Conservation (phyloP, 345 rosid genomes). For the Eucalyptus guilfoylei region DNA sequence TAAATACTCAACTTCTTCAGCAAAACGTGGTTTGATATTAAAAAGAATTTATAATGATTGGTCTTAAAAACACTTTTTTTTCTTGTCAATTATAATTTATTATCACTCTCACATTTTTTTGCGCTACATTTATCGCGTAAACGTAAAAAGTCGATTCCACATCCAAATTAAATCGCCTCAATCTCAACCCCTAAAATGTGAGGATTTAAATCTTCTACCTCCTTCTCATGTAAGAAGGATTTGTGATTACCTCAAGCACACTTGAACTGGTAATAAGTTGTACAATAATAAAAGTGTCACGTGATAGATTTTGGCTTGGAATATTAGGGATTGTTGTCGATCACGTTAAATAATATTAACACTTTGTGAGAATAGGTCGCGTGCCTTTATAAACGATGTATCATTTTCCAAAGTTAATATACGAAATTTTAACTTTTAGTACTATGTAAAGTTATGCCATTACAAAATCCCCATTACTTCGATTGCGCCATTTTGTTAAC, state of each 20-base stretch:
- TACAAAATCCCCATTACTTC: background rate
- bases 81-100: no score
- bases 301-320: background rate
- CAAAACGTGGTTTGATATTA: background rate
- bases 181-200: no score
- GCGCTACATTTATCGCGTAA: no score
- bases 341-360: background rate
- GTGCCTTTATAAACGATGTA: background rate
- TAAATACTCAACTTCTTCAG: background rate
- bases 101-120: no score
- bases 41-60: background rate
- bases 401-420: background rate
- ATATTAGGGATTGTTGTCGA: accelerated
- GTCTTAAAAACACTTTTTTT: no score
- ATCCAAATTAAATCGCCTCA: accelerated
- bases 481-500: background rate
- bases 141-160: accelerated
- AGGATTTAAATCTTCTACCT: accelerated
- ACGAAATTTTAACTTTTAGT: background rate
- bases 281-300: background rate
- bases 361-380: accelerated
- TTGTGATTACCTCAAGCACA: background rate
- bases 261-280: background rate
- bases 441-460: background rate
- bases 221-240: no score